A percentile compares a stretch with the other conserved stretches of the same genome.
Evolutionary conservation across 176 grass and related monocot species (phyloP).

Genomic region (Bromus sterilis): DNA sequence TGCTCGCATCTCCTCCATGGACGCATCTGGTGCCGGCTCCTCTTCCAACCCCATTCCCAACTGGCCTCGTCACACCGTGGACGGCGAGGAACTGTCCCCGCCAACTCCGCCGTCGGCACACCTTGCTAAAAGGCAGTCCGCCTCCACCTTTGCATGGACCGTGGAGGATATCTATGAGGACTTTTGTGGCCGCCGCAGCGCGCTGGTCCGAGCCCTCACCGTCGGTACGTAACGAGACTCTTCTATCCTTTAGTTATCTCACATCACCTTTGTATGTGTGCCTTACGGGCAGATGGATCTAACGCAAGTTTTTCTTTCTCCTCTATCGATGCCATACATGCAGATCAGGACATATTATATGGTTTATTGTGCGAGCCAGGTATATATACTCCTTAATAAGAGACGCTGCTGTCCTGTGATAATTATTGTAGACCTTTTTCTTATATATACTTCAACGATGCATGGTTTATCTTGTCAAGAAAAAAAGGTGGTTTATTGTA

Average conservation of each 20-base stretch:
- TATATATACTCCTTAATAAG: no score
- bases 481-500: no score
- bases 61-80: not conserved
- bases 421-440: no score
- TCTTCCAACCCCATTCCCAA: not conserved
- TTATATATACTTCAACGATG: no score
- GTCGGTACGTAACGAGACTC: not conserved
- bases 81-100: no score
- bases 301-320: not conserved
- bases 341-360: not conserved
- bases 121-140: not conserved
- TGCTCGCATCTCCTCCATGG: not conserved
- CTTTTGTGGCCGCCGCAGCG: conserved; percentile 28
- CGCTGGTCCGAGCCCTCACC: conserved; percentile 46
- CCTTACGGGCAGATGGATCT: not conserved
- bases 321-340: not conserved
- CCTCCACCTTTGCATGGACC: not conserved
- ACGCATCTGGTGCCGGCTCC: not conserved
- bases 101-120: not conserved
- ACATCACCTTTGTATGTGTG: not conserved
- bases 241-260: not conserved
- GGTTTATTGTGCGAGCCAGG: not conserved
- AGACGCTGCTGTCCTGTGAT: not conserved
- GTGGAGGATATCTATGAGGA: conserved; percentile 40
- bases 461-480: no score